phyloP scores from a whole-genome alignment of 2,329 filamentous ascomycete genomes.

The Beauveria caledonica region DNA sequence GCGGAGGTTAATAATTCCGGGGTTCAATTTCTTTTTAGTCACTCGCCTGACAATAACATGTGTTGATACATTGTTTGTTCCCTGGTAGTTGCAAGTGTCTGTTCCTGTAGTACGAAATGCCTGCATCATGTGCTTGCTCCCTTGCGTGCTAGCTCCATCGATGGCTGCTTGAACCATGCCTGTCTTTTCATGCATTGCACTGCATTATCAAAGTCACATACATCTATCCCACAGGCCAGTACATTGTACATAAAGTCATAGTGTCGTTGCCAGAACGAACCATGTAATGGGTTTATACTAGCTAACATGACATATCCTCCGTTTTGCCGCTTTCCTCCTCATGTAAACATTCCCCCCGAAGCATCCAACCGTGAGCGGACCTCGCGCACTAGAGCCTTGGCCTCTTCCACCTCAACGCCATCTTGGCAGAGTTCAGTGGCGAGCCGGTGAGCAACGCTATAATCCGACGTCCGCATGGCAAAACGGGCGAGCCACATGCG shows the following conservation, averaged over 20 bases:
- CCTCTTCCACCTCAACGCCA: slow-evolving; percentile 92
- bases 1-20: slow-evolving; percentile 9
- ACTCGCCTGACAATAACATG: background rate
- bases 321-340: background rate
- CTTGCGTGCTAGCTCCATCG: too few relatives aligned
- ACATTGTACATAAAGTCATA: too few relatives aligned
- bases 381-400: slow-evolving; percentile 84
- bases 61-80: background rate
- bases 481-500: slow-evolving; percentile 86
- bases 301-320: background rate
- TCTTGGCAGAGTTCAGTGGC: slow-evolving; percentile 92
- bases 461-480: slow-evolving; percentile 69
- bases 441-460: slow-evolving; percentile 66
- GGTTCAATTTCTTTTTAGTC: background rate
- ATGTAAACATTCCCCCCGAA: slow-evolving; percentile 21
- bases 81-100: background rate
- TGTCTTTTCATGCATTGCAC: too few relatives aligned
- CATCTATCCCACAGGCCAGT: too few relatives aligned
- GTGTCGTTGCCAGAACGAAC: background rate
- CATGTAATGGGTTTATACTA: background rate
- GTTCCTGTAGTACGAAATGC: background rate
- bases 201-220: too few relatives aligned
- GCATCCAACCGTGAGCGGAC: slow-evolving; percentile 67
- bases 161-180: too few relatives aligned
- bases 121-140: too few relatives aligned